Conservation (phyloP, 495 filamentous ascomycete species). For the Talaromyces borbonicus region DNA sequence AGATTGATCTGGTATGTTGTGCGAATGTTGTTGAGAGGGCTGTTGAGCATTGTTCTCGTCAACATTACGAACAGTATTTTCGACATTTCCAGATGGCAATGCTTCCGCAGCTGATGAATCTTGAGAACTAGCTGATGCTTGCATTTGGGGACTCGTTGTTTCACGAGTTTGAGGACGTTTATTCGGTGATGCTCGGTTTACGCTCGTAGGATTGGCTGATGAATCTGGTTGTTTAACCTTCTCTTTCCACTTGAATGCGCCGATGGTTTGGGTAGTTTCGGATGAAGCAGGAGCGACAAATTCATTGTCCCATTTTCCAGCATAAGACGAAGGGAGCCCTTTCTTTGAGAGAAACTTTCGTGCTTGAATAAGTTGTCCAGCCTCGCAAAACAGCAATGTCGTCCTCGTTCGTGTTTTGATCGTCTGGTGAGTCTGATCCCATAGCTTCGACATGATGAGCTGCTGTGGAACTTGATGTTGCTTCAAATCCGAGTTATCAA, state of each 20-base stretch:
- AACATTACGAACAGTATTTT: too few relatives aligned
- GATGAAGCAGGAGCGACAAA: slow-evolving; percentile 12
- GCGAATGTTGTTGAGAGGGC: too few relatives aligned
- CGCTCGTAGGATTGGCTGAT: too few relatives aligned
- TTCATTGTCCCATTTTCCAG: slow-evolving; percentile 24
- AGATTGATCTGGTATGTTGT: too few relatives aligned
- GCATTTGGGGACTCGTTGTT: too few relatives aligned
- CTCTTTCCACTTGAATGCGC: slow-evolving; percentile 15
- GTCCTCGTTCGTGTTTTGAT: slow-evolving; percentile 6
- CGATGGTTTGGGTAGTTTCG: neutral
- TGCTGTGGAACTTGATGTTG: slow-evolving; percentile 12
- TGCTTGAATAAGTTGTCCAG: slow-evolving; percentile 18
- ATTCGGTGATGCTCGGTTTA: too few relatives aligned
- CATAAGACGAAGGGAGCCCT: slow-evolving; percentile 16
- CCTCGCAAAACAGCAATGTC: slow-evolving; percentile 19
- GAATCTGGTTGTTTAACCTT: neutral
- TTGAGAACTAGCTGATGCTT: too few relatives aligned
- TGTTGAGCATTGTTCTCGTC: too few relatives aligned
- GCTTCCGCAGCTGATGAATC: too few relatives aligned
- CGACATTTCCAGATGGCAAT: too few relatives aligned
- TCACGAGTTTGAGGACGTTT: too few relatives aligned
- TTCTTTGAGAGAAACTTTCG: slow-evolving; percentile 20
- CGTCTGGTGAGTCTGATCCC: slow-evolving; percentile 9
- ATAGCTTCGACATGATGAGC: slow-evolving; percentile 14
- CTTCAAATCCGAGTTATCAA: slow-evolving; percentile 21